These are phyloP conservation scores for Auxenochlorella protothecoides DNA, from an alignment of 139 green algal genomes.

Conservation along the genomic window DNA sequence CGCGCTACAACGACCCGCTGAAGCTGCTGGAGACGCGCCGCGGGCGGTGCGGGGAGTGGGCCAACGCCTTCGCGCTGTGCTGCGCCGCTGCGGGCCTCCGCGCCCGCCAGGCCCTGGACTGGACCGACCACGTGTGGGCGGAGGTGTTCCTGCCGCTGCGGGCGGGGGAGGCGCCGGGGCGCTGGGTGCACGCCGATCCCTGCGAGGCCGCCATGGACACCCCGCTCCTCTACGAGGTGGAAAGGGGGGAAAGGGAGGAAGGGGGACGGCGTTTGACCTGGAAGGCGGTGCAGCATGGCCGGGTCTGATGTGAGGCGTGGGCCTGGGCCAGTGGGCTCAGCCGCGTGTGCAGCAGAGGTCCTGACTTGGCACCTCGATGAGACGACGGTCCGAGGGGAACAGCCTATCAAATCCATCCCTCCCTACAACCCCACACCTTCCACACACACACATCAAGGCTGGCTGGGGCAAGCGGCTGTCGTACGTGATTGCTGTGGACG, in stretches of 20 bases:
- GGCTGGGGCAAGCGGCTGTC: conserved; percentile 74
- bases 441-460: conserved; percentile 4
- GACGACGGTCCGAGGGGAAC: neutral
- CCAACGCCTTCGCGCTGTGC: conserved; percentile 67
- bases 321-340: too few relatives aligned
- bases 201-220: conserved; percentile 58
- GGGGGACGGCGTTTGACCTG: neutral
- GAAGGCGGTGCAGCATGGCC: too few relatives aligned
- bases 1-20: conserved; percentile 40
- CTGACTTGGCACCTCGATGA: too few relatives aligned
- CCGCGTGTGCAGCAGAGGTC: too few relatives aligned
- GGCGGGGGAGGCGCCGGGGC: conserved; percentile 15
- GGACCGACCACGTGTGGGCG: conserved; percentile 67
- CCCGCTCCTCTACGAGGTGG: conserved; percentile 61
- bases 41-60: conserved; percentile 64
- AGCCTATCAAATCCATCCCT: neutral
- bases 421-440: neutral
- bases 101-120: conserved; percentile 53
- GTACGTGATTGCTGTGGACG: conserved; percentile 56
- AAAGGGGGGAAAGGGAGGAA: neutral
- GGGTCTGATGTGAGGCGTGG: neutral
- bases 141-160: conserved; percentile 23
- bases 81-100: conserved; percentile 32
- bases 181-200: conserved; percentile 61
- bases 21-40: conserved; percentile 64